A percentile compares a stretch with the other conserved stretches of the same genome.
Evolutionary conservation across 768 basidiomycete genomes (phyloP).

Genomic region (Mrakia gelida): DNA sequence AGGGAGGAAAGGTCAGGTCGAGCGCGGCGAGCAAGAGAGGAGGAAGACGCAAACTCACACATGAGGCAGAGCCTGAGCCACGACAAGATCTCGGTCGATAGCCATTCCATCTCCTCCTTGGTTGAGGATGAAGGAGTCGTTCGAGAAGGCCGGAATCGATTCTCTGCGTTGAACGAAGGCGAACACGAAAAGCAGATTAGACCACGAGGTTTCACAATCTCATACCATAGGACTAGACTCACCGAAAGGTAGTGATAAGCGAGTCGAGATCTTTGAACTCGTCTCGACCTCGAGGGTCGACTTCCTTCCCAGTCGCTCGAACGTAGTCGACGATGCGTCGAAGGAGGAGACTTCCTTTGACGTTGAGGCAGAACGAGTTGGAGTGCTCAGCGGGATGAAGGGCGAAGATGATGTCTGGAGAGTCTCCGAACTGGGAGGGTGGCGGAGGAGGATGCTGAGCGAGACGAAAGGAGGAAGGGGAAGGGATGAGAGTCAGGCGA

Average conservation of each 20-base stretch:
- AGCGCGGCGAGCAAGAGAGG: not conserved
- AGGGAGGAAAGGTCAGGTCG: not conserved
- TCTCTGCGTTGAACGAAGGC: not conserved
- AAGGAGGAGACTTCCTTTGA: conserved; percentile 4
- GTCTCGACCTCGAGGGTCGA: not conserved
- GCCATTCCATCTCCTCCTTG: not conserved
- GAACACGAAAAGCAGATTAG: not conserved
- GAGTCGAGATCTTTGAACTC: not conserved
- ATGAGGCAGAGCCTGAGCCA: not conserved
- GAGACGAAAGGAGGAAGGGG: not conserved
- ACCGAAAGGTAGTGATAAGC: not conserved
- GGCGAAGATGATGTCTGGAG: not conserved
- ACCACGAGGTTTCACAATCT: not conserved
- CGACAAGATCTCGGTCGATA: not conserved
- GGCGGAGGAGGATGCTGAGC: not conserved
- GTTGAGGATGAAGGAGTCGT: not conserved
- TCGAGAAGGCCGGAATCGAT: not conserved
- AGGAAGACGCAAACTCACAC: not conserved
- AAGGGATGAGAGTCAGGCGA: not conserved
- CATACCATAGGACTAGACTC: not conserved
- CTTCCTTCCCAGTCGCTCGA: not conserved
- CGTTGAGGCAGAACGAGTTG: not conserved
- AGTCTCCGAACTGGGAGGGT: not conserved
- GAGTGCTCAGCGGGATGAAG: not conserved
- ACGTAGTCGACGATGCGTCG: not conserved